A percentile compares a stretch with the other conserved stretches of the same genome.
Conservation (phyloP, 371 early-diverging fungal species). For the Syncephalastrum monosporum region DNA sequence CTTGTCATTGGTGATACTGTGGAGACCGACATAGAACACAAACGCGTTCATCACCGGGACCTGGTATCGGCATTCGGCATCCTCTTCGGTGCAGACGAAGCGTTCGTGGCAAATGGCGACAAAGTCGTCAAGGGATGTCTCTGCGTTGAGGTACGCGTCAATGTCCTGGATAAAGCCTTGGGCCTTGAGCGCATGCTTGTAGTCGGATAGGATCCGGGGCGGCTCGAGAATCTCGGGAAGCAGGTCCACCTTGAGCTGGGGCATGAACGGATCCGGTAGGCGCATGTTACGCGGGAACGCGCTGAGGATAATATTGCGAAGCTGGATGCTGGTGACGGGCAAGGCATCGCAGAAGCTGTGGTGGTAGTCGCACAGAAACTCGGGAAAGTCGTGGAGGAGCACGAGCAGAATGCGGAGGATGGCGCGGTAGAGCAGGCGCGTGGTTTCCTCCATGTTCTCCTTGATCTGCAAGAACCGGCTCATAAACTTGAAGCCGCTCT, state of each 20-base stretch:
- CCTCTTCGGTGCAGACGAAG: constrained; percentile 18
- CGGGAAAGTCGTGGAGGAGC: constrained; percentile 96
- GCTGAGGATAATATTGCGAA: constrained; percentile 92
- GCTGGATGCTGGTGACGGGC: constrained; percentile 91
- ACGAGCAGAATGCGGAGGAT: constrained; percentile 89
- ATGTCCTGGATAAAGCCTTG: constrained; percentile 69
- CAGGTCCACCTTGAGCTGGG: constrained; percentile 89
- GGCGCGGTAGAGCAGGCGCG: constrained; percentile 86
- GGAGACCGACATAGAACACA: constrained; percentile 85
- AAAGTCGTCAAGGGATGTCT: constrained; percentile 60
- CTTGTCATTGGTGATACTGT: constrained; percentile 50
- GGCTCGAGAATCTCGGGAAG: constrained; percentile 83
- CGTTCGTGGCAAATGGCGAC: constrained; percentile 52
- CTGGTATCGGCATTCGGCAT: constrained; percentile 53
- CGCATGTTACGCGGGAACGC: constrained; percentile 97
- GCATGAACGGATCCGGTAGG: constrained; percentile 95
- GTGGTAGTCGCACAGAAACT: constrained; percentile 93
- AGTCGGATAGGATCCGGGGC: constrained; percentile 87
- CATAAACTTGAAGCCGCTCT: constrained; percentile 82
- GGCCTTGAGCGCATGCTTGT: constrained; percentile 56
- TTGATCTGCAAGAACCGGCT: constrained; percentile 77
- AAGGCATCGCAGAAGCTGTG: constrained; percentile 92
- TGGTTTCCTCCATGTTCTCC: constrained; percentile 66
- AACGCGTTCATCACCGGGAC: constrained; percentile 81
- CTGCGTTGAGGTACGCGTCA: constrained; percentile 67